A percentile compares a stretch with the other conserved stretches of the same genome.
phyloP scores from a whole-genome alignment of 129 eudicot genomes.

The Escallonia herrerae region DNA sequence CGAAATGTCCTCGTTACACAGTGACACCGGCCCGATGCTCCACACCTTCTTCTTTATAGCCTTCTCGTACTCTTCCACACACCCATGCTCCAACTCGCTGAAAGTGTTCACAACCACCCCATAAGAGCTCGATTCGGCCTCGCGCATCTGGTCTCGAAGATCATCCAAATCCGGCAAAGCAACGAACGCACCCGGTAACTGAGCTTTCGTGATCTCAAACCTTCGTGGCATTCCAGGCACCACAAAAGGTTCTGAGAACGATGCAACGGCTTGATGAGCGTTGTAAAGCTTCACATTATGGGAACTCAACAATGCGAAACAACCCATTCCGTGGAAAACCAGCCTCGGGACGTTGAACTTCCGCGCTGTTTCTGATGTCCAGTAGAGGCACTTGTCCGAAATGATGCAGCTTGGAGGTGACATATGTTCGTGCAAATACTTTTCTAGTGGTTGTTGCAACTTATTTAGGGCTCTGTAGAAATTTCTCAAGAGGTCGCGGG shows the following conservation, averaged over 20 bases:
- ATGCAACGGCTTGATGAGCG: slow-evolving; percentile 3
- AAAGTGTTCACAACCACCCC: slow-evolving; percentile 26
- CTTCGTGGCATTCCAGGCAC: slow-evolving; percentile 11
- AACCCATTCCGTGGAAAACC: slow-evolving; percentile 20
- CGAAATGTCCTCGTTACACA: slow-evolving; percentile 2
- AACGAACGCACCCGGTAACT: slow-evolving; percentile 18
- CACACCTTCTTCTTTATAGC: slow-evolving; percentile 8
- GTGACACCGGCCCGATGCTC: slow-evolving; percentile 23
- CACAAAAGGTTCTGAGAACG: slow-evolving; percentile 11
- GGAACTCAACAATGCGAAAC: slow-evolving; percentile 13
- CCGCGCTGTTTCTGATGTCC: slow-evolving; percentile 19
- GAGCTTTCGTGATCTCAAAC: slow-evolving; percentile 11
- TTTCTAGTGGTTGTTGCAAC: slow-evolving; percentile 20
- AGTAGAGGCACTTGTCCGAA: slow-evolving; percentile 17
- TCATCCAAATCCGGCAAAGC: slow-evolving; percentile 13
- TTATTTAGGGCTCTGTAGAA: slow-evolving; percentile 14
- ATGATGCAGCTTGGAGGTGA: slow-evolving; percentile 19
- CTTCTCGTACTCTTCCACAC: slow-evolving; percentile 9
- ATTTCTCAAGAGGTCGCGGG: slow-evolving; percentile 9
- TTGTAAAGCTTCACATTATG: slow-evolving; percentile 15
- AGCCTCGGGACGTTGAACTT: slow-evolving; percentile 12
- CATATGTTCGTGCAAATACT: background rate
- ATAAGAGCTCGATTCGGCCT: slow-evolving; percentile 14
- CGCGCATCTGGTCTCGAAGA: slow-evolving; percentile 11
- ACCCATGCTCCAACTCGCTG: slow-evolving; percentile 15